Percentiles rank a stretch among this genome's conserved stretches.
phyloP scores from a whole-genome alignment of 805 yeast genomes.

The Saturnispora mendoncae region DNA sequence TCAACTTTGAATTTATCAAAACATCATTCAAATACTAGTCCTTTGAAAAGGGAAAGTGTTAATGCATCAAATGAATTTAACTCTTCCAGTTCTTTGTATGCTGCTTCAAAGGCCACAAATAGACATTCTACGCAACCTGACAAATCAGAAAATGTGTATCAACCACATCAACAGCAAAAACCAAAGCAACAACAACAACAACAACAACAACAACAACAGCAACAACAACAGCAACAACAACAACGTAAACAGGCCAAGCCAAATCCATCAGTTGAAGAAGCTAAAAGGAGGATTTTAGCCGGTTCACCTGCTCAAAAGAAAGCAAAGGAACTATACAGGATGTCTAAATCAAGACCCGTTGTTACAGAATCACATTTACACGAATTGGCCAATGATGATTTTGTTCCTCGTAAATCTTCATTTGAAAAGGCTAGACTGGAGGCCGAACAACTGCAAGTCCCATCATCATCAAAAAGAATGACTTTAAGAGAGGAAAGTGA shows the following conservation, averaged over 20 bases:
- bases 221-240: conserved; percentile 2
- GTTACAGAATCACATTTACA: conserved; percentile 10
- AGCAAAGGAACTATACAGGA: conserved; percentile 49
- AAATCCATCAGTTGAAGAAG: conserved; percentile 14
- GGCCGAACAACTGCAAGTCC: conserved; percentile 9
- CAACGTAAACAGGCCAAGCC: background rate
- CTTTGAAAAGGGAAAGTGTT: background rate
- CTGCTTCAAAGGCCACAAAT: conserved; percentile 29
- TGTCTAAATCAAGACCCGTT: conserved; percentile 30
- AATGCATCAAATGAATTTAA: background rate
- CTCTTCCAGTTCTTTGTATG: conserved; percentile 12
- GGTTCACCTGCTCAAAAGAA: conserved; percentile 24
- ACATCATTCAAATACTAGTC: background rate
- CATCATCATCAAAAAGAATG: conserved; percentile 27
- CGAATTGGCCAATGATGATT: conserved; percentile 8
- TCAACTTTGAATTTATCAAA: background rate
- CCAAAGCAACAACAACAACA: conserved; percentile 1
- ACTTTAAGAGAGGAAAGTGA: conserved; percentile 21
- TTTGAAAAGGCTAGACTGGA: conserved; percentile 37
- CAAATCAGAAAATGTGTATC: no score
- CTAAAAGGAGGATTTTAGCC: conserved; percentile 12
- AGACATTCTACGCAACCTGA: conserved; percentile 18
- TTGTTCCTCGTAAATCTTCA: conserved; percentile 37
- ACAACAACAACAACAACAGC: no score
- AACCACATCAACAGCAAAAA: conserved; percentile 8